Percentiles rank a stretch among this genome's conserved stretches.
Evolutionary conservation across 1,139 yeast genomes (phyloP).

Genomic region (Pichia sp.): DNA sequence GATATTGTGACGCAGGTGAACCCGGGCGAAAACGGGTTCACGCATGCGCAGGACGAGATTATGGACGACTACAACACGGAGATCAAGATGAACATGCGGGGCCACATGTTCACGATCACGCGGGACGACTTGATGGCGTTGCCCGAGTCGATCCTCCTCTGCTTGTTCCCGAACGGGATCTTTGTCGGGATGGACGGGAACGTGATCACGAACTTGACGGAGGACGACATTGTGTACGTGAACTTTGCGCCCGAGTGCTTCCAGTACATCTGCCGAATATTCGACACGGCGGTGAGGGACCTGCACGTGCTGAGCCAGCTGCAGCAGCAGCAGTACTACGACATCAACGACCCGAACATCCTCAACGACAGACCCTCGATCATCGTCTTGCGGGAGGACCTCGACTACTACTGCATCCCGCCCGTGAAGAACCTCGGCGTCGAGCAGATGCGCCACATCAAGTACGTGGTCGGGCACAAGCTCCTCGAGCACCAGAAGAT

Average conservation of each 20-base stretch:
- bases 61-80: conserved; percentile 56
- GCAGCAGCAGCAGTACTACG: conserved; percentile 32
- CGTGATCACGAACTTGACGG: conserved; percentile 71
- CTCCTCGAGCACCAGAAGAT: conserved; percentile 56
- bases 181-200: conserved; percentile 70
- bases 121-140: conserved; percentile 85
- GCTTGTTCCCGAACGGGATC: conserved; percentile 87
- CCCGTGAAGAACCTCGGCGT: conserved; percentile 49
- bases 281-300: conserved; percentile 41
- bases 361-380: conserved; percentile 82
- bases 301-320: conserved; percentile 33
- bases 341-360: conserved; percentile 47
- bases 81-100: conserved; percentile 65
- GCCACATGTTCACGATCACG: conserved; percentile 61
- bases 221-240: conserved; percentile 70
- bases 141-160: conserved; percentile 84
- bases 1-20: conserved; percentile 61
- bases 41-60: conserved; percentile 32
- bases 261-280: conserved; percentile 70
- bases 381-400: conserved; percentile 87
- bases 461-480: conserved; percentile 63
- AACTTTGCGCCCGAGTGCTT: conserved; percentile 86
- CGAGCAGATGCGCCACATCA: conserved; percentile 59
- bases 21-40: conserved; percentile 20
- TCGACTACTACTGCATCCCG: conserved; percentile 90